These are phyloP conservation scores for Fusarium napiforme DNA, from an alignment of 2,329 filamentous ascomycete genomes.

Conservation along the genomic window DNA sequence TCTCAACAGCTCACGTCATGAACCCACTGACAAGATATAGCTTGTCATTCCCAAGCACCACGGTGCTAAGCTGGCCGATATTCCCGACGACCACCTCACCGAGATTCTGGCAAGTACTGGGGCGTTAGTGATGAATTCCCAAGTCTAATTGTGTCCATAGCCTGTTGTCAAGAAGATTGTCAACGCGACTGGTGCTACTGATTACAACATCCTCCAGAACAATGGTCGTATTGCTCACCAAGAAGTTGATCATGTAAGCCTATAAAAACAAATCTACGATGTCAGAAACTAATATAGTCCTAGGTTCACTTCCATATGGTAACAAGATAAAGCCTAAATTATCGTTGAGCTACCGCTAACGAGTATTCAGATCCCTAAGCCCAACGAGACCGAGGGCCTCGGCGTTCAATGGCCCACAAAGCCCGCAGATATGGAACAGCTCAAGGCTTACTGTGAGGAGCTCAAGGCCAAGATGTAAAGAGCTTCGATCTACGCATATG, in stretches of 20 bases:
- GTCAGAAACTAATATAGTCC: slow-evolving; percentile 3
- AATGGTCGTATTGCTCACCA: slow-evolving; percentile 94
- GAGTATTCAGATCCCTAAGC: slow-evolving; percentile 83
- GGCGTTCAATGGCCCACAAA: slow-evolving; percentile 83
- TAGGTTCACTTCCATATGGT: slow-evolving; percentile 95
- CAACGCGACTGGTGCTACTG: slow-evolving; percentile 75
- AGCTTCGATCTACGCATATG: background rate
- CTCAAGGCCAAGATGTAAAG: slow-evolving; percentile 88
- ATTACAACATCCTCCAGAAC: slow-evolving; percentile 98
- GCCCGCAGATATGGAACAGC: slow-evolving; percentile 79
- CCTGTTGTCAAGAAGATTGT: slow-evolving; percentile 82
- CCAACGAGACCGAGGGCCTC: slow-evolving; percentile 83
- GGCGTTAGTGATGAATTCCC: background rate
- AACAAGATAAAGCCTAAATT: slow-evolving; percentile 33
- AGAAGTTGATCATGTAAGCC: slow-evolving; percentile 85
- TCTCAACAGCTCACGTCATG: background rate
- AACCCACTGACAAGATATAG: slow-evolving; percentile 56
- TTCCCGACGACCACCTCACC: slow-evolving; percentile 85
- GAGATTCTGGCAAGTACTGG: slow-evolving; percentile 77
- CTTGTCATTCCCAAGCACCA: slow-evolving; percentile 97
- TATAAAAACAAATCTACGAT: background rate
- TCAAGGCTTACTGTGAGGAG: slow-evolving; percentile 83
- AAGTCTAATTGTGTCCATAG: slow-evolving; percentile 38
- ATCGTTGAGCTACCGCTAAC: background rate
- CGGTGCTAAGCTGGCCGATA: slow-evolving; percentile 89